Conservation (phyloP, 495 filamentous ascomycete species). For the Opeltia flavorubescens region DNA sequence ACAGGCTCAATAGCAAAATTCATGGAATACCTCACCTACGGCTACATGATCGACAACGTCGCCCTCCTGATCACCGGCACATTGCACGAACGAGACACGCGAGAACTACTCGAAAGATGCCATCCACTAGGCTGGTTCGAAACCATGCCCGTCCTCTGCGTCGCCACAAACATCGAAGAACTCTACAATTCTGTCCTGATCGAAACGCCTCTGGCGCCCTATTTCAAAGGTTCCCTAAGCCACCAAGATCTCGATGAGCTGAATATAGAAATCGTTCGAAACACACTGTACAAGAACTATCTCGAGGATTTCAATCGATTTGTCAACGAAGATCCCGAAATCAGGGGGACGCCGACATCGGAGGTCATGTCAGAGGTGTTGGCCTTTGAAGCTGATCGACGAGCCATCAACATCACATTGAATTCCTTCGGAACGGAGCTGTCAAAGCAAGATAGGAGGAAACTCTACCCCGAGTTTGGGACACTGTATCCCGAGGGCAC, state of each 20-base stretch:
- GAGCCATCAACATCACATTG: constrained; percentile 97
- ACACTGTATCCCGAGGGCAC: constrained; percentile 86
- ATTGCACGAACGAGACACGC: constrained; percentile 90
- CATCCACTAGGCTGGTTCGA: constrained; percentile 98
- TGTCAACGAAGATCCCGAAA: constrained; percentile 70
- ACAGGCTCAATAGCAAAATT: constrained; percentile 84
- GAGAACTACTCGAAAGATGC: constrained; percentile 88
- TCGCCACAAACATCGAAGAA: constrained; percentile 95
- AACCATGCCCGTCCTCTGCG: constrained; percentile 93
- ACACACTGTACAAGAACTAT: constrained; percentile 99
- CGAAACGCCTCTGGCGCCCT: constrained; percentile 87
- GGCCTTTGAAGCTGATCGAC: constrained; percentile 89
- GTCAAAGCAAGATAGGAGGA: constrained; percentile 83
- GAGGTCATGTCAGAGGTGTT: constrained; percentile 92
- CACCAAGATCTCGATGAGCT: constrained; percentile 96
- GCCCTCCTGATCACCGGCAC: constrained; percentile 97
- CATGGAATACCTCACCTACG: constrained; percentile 93
- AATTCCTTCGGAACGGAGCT: constrained; percentile 98
- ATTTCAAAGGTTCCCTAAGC: constrained; percentile 90
- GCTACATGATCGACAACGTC: constrained; percentile 99
- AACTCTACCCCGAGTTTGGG: constrained; percentile 89
- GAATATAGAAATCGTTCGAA: constrained; percentile 98
- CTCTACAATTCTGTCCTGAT: constrained; percentile 95
- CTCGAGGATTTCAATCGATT: constrained; percentile 94
- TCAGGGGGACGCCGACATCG: constrained; percentile 74